Conservation (phyloP, 345 rosid species). For the Hirschfeldia incana region DNA sequence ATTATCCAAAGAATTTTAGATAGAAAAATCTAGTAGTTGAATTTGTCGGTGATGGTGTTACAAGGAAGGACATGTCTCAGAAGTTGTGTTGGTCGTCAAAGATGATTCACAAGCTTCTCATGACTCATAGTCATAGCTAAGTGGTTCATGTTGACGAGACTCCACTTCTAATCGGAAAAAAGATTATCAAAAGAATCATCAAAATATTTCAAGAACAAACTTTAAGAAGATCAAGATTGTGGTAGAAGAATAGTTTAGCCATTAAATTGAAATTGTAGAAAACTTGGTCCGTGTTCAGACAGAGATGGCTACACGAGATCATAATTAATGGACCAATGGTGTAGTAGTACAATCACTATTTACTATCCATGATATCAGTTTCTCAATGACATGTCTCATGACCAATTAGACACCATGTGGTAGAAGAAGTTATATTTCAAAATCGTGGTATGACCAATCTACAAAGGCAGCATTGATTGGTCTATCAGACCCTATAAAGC, state of each 20-base stretch:
- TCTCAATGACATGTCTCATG: neutral
- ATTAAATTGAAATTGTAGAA: neutral
- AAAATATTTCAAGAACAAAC: neutral
- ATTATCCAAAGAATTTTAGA: neutral
- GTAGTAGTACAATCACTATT: neutral
- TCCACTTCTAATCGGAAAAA: neutral
- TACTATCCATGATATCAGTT: neutral
- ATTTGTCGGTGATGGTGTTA: neutral
- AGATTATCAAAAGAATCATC: neutral
- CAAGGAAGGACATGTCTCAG: neutral
- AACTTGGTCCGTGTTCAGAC: neutral
- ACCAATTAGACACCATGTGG: neutral
- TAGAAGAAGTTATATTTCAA: neutral
- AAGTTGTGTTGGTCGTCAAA: constrained; percentile 18
- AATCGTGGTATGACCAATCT: neutral
- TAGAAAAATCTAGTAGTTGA: neutral
- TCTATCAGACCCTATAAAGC: constrained; percentile 17
- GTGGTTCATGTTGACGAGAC: constrained; percentile 1
- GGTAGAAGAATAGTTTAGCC: neutral
- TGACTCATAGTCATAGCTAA: neutral
- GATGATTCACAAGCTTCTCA: constrained; percentile 22
- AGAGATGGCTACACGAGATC: neutral
- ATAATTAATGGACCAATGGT: neutral
- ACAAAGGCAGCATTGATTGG: constrained; percentile 20
- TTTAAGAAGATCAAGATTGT: neutral